Base-by-base conservation (phyloP, 2,329 filamentous ascomycete species). In the Fonsecaea pugnacius region DNA sequence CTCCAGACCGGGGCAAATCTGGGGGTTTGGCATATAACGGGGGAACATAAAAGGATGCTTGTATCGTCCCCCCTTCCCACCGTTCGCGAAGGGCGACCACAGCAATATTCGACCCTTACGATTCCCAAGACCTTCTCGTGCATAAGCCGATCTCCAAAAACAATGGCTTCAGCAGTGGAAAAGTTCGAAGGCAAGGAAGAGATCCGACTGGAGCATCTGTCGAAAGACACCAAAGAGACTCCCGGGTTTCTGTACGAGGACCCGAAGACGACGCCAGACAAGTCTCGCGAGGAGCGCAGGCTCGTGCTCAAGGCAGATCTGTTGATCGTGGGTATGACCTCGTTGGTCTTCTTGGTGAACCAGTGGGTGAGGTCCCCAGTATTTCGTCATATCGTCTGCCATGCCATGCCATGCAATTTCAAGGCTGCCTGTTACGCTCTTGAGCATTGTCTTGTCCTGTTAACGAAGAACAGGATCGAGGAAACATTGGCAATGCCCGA, bases 401-500 rank as follows among this genome's bases (percentile, higher is more conserved):
- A 30, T 43, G 43, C 9, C 38, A 30, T 43, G 12, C 9, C 16
- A 30, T 43, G 27, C 27, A 6, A 30, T 30, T 8, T 18, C n/a
- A 18, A 16, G 12, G 16, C 38, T 4, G 7, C 38, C 5, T 0
- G 7, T 18, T 18, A 18, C 16, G 16, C n/a, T 2, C 16, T 43
- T 9, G 38, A 43, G 38, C 16, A 3, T 9, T n/a, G 27, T 30
- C 27, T 6, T 30, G 27, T 43, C 18, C 5, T 2, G 9, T 43
- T 24, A 10, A 48, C 43, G 21, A 2, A 24, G 43, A 27, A 27
- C 21, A 60, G 58, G 58, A 60, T 58, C 60, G 60, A 24, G 33
- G 33, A 7, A 57, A 43, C 36, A 57, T 62, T 24, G 60, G 60
- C 38, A 57, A 57, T 32, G 60, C 60, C 10, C 16, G 40, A 1